Percentiles rank a stretch among this genome's conserved stretches.
Conservation (phyloP, 192 early-diverging fungal species). For the Entrophospora sp. region DNA sequence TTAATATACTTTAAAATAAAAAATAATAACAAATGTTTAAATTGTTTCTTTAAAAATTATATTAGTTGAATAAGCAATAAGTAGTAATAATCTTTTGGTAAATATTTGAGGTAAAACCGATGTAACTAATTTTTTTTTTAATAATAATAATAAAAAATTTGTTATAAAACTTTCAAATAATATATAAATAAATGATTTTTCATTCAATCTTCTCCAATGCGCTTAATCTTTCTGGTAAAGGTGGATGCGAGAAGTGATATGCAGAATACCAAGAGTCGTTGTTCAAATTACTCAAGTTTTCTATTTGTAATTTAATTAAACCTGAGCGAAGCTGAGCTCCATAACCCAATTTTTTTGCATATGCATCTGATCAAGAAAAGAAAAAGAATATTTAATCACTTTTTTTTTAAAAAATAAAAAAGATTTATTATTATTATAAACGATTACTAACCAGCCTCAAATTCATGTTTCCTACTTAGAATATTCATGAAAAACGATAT, state of each 20-base stretch:
- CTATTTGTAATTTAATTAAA: conserved; percentile 82
- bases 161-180: too few relatives aligned
- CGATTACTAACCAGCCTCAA: conserved; percentile 57
- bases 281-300: conserved; percentile 83
- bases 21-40: too few relatives aligned
- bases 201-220: conserved; percentile 26
- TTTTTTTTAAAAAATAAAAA: too few relatives aligned
- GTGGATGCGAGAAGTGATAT: conserved; percentile 90
- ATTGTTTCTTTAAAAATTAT: too few relatives aligned
- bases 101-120: too few relatives aligned
- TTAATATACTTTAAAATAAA: too few relatives aligned
- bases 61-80: too few relatives aligned
- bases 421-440: too few relatives aligned
- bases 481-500: conserved; percentile 70
- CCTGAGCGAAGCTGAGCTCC: conserved; percentile 59
- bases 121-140: too few relatives aligned
- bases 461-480: conserved; percentile 81
- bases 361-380: conserved; percentile 50
- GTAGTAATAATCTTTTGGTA: too few relatives aligned
- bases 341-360: conserved; percentile 77
- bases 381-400: neutral
- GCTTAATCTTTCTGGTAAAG: conserved; percentile 76
- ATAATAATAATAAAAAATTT: too few relatives aligned
- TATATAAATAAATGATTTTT: too few relatives aligned
- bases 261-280: conserved; percentile 80